phyloP scores from a whole-genome alignment of 257 asterid species.

The Solanum tarapatanum region DNA sequence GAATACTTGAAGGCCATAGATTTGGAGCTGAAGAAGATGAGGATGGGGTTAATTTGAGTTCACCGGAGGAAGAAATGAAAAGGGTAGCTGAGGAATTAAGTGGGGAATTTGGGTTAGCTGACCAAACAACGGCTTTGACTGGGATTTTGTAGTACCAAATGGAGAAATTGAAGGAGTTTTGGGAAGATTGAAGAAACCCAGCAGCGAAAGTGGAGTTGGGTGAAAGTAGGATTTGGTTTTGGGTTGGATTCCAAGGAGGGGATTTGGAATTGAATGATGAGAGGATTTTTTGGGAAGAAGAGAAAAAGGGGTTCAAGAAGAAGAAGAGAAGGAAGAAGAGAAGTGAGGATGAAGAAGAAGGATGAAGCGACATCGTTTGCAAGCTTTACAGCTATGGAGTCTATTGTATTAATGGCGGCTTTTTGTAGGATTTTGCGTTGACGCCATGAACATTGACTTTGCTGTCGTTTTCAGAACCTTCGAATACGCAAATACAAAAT shows the following conservation, averaged over 20 bases:
- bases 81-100: slow-evolving; percentile 39
- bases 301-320: neutral
- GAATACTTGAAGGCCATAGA: slow-evolving; percentile 36
- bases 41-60: slow-evolving; percentile 25
- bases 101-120: slow-evolving; percentile 29
- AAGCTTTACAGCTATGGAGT: neutral
- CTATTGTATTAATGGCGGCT: neutral
- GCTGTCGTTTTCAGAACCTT: neutral
- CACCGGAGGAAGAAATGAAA: slow-evolving; percentile 37
- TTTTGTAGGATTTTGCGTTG: neutral
- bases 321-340: neutral
- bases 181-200: slow-evolving; percentile 16
- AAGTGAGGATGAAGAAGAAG: neutral
- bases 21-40: slow-evolving; percentile 20
- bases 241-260: slow-evolving; percentile 51
- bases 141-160: slow-evolving; percentile 44
- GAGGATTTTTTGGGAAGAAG: neutral
- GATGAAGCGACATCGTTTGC: neutral
- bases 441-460: neutral
- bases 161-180: slow-evolving; percentile 43
- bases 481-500: neutral
- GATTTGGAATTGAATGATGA: neutral
- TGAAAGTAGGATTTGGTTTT: slow-evolving; percentile 46
- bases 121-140: slow-evolving; percentile 38
- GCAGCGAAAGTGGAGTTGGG: slow-evolving; percentile 40